Evolutionary conservation across 257 asterid species (phyloP), one percentile per base, ranked within the genome.

Genomic region (Nicotiana undulata): DNA sequence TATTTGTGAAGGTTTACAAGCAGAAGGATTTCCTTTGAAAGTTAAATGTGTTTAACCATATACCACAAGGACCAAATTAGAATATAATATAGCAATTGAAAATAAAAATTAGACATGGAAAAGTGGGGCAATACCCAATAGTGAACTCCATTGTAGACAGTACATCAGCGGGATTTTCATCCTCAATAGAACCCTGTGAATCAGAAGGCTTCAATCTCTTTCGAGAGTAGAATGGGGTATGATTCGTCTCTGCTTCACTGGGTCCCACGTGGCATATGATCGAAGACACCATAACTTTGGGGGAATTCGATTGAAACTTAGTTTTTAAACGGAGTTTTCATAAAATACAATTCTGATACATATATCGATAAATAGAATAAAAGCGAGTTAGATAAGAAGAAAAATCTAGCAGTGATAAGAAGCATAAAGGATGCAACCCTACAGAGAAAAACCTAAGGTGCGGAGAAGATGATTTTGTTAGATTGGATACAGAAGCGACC

Each of bases 81-180:
- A 40, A 40, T 10, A 40, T 3, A 15, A 32, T 76, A 34, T 31
- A 53, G 10, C 46, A 40, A 40, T 40, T 40, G 46, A 40, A 40
- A 40, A 40, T 8, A 40, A 40, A 40, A 40, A 32, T 44, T 29
- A 20, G 5, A 17, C 58, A 65, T 3, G 75, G 17, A 3, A 11
- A 46, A 18, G 67, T 5, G 9, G 15, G 79, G 9, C 31, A 18
- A 68, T 86, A 87, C 89, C 88, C 82, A 29, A 80, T 68, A 66
- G 75, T 84, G 53, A 72, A 78, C 81, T 82, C 87, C 82, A 72
- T 63, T 31, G 86, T 64, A 79, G 86, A 84, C 18, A 31, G 77
- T 20, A 34, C 40, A 46, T 78, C 60, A 26, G 31, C 55, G 6
- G 16, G 79, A 15, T 53, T 37, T 40, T 77, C 83, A 52, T 82